phyloP scores from a whole-genome alignment of 2,329 filamentous ascomycete genomes.

The Paecilomyces sp. region DNA sequence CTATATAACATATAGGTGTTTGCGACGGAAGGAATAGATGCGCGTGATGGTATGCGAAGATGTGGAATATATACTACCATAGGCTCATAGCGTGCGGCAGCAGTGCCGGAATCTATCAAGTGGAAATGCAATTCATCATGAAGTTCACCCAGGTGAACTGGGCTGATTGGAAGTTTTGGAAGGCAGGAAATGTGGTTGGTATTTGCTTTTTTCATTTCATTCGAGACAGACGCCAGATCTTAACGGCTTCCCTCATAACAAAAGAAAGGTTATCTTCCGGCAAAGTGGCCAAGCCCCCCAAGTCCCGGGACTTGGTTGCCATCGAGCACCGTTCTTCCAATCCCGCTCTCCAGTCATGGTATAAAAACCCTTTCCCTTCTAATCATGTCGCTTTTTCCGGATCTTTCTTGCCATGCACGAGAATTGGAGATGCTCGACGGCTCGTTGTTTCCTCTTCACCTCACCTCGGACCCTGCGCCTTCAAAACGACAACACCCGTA shows the following conservation, averaged over 20 bases:
- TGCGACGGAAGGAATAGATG: no score
- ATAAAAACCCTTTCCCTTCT: constrained; percentile 7
- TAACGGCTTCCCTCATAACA: constrained; percentile 28
- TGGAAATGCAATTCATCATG: not conserved
- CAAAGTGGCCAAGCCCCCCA: constrained; percentile 15
- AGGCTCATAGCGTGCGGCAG: no score
- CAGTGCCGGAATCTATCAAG: no score
- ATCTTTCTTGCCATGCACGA: constrained; percentile 20
- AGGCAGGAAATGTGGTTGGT: not conserved
- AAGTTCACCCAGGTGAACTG: not conserved
- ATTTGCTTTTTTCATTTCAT: constrained; percentile 31
- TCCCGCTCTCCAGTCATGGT: constrained; percentile 26
- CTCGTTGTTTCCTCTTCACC: constrained; percentile 20
- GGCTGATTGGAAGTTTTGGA: not conserved
- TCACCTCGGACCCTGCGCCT: constrained; percentile 29
- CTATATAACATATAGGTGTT: no score
- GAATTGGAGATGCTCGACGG: constrained; percentile 32
- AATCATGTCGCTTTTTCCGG: constrained; percentile 15
- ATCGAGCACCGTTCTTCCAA: constrained; percentile 33
- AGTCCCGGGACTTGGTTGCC: constrained; percentile 30
- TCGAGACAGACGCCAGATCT: constrained; percentile 27
- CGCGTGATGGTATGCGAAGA: no score
- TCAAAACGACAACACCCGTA: constrained; percentile 18
- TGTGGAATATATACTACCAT: no score
- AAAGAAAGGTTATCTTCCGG: constrained; percentile 11